Base-by-base conservation (phyloP, 305 asterid species). In the Euphrasia arctica region DNA sequence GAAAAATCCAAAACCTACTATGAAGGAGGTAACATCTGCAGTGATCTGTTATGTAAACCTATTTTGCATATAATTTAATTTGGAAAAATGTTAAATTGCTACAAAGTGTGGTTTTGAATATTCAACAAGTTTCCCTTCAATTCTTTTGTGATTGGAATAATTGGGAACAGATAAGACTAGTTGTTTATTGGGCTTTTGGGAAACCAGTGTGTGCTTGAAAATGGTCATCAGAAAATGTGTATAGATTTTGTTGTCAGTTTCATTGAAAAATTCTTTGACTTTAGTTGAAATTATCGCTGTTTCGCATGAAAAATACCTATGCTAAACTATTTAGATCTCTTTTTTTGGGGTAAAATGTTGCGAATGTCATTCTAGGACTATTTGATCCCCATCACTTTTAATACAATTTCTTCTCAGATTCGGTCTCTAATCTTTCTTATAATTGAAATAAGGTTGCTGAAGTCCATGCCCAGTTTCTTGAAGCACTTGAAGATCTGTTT, bases 1-100 rank as follows among this genome's bases (percentile, higher is more conserved):
- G 83, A 90, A 78, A 80, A 87, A 83, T 66, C 72, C 90, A 4
- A 75, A 83, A 49, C 98, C 98, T 29, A 74, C 94, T 31, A 47
- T 11, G n/a, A 90, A 84, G 72, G 96, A 87, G 97, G 98, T 83
- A 81, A 56, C 36, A 57, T 51, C 32, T 34, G 64, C 25, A 31
- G 62, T n/a, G 58, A 47, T 47, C 32, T 63, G 69, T 34, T 58
- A 14, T 15, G 11, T 36, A 14, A 57, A 45, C 52, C 34, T 58
- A 62, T 41, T 57, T 11, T 58, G 50, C 39, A 34, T 15, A 9
- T 47, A 45, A 60, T 54, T 62, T 69, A 11, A 62, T 56, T 43
- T 27, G 22, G 9, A 58, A 48, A 57, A 14, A 66, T 64, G 51
- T 22, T 41, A 42, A 60, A 56, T 56, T 45, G 42, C 14, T 66